A percentile compares a stretch with the other conserved stretches of the same genome.
These are phyloP conservation scores for Trichophyton schoenleinii DNA, from an alignment of 2,329 filamentous ascomycete genomes.

Conservation along the genomic window DNA sequence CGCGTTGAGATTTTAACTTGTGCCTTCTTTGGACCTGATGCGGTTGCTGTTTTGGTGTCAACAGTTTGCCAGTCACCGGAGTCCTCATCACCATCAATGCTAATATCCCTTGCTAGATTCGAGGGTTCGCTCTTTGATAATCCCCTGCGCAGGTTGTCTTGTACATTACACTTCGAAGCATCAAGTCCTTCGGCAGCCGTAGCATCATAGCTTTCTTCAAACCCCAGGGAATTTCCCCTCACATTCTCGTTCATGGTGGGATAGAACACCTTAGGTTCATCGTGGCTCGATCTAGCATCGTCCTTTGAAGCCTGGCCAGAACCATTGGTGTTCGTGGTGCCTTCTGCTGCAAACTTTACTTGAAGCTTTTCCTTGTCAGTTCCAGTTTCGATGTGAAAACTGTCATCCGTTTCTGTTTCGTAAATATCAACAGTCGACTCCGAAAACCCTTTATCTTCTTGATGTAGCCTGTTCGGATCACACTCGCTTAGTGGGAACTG, in stretches of 20 bases:
- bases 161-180: neutral
- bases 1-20: constrained; percentile 1
- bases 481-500: constrained; percentile 5
- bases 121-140: constrained; percentile 16
- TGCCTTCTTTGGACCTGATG: neutral
- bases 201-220: neutral
- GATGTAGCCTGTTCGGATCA: neutral
- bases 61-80: neutral
- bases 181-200: neutral
- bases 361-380: neutral
- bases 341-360: neutral
- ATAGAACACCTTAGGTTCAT: neutral
- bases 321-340: neutral
- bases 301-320: neutral
- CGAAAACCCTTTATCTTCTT: neutral
- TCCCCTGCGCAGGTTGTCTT: constrained; percentile 8
- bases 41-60: neutral
- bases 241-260: neutral
- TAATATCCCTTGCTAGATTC: neutral
- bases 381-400: constrained; percentile 10
- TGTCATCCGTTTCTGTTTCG: constrained; percentile 11
- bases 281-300: neutral
- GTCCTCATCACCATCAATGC: neutral
- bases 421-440: constrained; percentile 8
- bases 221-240: neutral